Evolutionary conservation across 257 asterid species (phyloP).

Genomic region (Verbascum thapsus): DNA sequence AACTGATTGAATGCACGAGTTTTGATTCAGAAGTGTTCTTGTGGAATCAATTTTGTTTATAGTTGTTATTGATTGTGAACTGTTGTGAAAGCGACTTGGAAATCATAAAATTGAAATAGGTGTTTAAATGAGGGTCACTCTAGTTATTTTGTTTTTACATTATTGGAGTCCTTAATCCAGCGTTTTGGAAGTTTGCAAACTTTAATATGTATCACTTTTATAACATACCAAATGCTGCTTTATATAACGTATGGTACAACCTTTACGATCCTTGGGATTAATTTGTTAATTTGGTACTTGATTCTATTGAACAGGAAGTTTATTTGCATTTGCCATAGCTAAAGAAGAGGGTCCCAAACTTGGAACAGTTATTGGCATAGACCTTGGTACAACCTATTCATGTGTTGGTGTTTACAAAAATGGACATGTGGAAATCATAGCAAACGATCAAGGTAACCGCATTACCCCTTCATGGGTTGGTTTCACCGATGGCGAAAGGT

Average conservation of each 20-base stretch:
- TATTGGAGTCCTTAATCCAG: no score
- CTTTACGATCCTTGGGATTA: background rate
- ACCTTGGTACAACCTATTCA: slow-evolving; percentile 75
- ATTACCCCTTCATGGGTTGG: slow-evolving; percentile 85
- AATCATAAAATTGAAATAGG: background rate
- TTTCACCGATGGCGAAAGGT: slow-evolving; percentile 67
- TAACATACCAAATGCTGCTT: no score
- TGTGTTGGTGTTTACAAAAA: slow-evolving; percentile 84
- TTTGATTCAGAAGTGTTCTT: background rate
- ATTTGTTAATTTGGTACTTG: slow-evolving; percentile 20
- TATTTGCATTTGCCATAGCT: slow-evolving; percentile 50
- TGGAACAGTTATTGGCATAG: slow-evolving; percentile 79
- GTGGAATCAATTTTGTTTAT: background rate
- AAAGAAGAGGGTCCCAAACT: slow-evolving; percentile 60
- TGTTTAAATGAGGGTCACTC: background rate
- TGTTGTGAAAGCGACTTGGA: background rate
- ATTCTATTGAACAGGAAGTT: slow-evolving; percentile 48
- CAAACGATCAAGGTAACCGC: slow-evolving; percentile 80
- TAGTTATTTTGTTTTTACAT: background rate
- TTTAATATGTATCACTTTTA: no score
- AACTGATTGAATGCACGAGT: background rate
- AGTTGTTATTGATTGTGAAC: background rate
- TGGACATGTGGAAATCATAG: slow-evolving; percentile 75
- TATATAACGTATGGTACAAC: no score
- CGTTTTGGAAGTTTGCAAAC: no score